phyloP scores from a whole-genome alignment of 2,329 filamentous ascomycete species.

The Penicillium sp. region DNA sequence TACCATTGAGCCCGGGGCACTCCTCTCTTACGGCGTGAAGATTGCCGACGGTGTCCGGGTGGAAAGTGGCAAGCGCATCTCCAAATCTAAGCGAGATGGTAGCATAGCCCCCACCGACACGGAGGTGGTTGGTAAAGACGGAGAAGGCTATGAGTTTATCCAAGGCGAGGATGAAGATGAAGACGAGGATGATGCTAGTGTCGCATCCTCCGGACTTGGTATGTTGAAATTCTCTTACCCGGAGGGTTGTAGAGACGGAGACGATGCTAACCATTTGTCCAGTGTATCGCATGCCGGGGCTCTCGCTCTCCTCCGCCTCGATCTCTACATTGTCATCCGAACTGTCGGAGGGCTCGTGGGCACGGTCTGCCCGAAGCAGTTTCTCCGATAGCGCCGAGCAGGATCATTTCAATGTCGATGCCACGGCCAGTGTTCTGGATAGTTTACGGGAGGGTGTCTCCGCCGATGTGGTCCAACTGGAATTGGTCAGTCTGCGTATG shows the following conservation, averaged over 20 bases:
- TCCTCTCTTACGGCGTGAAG: constrained; percentile 78
- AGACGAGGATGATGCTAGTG: constrained; percentile 67
- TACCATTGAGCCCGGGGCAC: constrained; percentile 69
- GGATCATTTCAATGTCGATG: constrained; percentile 81
- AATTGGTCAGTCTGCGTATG: constrained; percentile 92
- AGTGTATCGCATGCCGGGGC: constrained; percentile 57
- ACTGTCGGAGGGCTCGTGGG: constrained; percentile 61
- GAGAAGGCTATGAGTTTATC: constrained; percentile 68
- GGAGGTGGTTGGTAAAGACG: constrained; percentile 60
- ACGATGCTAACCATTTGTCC: constrained; percentile 24
- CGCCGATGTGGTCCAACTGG: constrained; percentile 85
- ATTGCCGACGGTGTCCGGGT: constrained; percentile 65
- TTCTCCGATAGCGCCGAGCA: constrained; percentile 66
- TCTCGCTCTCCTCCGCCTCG: constrained; percentile 55
- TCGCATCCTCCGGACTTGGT: constrained; percentile 49
- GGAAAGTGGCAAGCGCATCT: constrained; percentile 47
- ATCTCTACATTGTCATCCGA: constrained; percentile 68
- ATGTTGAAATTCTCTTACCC: constrained; percentile 29
- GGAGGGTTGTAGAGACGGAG: not conserved
- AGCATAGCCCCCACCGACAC: constrained; percentile 52
- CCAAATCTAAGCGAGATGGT: constrained; percentile 49
- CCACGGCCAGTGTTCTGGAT: constrained; percentile 83
- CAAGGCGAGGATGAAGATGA: constrained; percentile 69
- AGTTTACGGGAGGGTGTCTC: constrained; percentile 73
- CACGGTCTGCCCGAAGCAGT: constrained; percentile 74